phyloP scores from a whole-genome alignment of 805 yeast genomes.

The Lachancea sp. region DNA sequence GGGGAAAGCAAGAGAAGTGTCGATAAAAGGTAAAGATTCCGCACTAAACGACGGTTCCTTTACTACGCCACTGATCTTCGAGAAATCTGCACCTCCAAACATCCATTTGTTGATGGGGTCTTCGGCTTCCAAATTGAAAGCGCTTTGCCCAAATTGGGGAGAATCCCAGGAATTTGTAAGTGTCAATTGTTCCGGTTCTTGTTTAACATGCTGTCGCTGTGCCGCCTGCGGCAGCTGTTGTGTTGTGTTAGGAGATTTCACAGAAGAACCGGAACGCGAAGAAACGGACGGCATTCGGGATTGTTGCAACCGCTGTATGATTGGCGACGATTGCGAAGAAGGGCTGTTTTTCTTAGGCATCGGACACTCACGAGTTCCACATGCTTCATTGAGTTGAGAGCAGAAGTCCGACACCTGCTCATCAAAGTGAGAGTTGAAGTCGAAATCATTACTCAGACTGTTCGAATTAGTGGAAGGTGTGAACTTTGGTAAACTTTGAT shows the following conservation, averaged over 20 bases:
- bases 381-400: conserved; percentile 65
- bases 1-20: conserved; percentile 29
- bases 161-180: conserved; percentile 9
- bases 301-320: conserved; percentile 7
- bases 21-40: conserved; percentile 18
- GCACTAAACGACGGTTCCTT: conserved; percentile 1
- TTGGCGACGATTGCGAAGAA: neutral
- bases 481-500: conserved; percentile 7
- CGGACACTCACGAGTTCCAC: conserved; percentile 71
- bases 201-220: conserved; percentile 8
- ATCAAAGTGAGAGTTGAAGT: conserved; percentile 45
- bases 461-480: conserved; percentile 6
- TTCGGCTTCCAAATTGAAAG: conserved; percentile 9
- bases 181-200: neutral
- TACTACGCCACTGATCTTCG: neutral
- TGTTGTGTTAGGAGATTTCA: conserved; percentile 2
- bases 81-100: neutral
- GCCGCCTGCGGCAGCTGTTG: conserved; percentile 2
- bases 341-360: conserved; percentile 38
- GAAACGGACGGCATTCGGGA: neutral
- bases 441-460: conserved; percentile 23
- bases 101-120: conserved; percentile 10
- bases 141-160: conserved; percentile 18
- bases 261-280: conserved; percentile 6
- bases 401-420: conserved; percentile 76